phyloP scores from a whole-genome alignment of 768 basidiomycete species.

The Ramaria sp. region DNA sequence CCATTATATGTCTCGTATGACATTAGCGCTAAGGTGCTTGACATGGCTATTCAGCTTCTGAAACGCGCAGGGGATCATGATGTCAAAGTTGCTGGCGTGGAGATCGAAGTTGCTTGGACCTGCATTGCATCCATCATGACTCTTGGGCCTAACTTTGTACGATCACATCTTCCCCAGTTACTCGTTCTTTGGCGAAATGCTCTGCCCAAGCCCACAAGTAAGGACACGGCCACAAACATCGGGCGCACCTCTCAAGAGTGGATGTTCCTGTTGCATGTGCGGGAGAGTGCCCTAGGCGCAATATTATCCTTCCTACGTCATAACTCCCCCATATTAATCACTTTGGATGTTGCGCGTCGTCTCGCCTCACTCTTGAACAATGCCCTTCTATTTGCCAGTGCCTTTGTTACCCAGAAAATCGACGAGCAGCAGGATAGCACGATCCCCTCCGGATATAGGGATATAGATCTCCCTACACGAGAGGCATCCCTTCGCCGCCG shows the following conservation, averaged over 20 bases:
- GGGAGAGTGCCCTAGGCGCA: conserved; percentile 84
- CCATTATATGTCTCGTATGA: conserved; percentile 95
- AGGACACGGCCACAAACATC: conserved; percentile 53
- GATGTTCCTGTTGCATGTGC: conserved; percentile 82
- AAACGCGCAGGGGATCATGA: conserved; percentile 90
- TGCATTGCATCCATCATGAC: conserved; percentile 84
- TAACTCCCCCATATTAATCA: conserved; percentile 65
- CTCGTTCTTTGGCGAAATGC: conserved; percentile 97
- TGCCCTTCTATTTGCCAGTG: conserved; percentile 79
- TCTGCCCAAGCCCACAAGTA: conserved; percentile 86
- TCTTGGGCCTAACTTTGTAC: conserved; percentile 87
- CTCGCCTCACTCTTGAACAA: conserved; percentile 82
- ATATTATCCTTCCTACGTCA: conserved; percentile 80
- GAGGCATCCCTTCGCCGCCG: conserved; percentile 78
- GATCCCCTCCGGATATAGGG: conserved; percentile 21
- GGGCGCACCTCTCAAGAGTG: conserved; percentile 70
- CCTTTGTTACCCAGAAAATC: conserved; percentile 60
- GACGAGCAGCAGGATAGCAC: conserved; percentile 48
- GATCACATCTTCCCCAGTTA: conserved; percentile 85
- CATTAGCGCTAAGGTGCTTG: conserved; percentile 79
- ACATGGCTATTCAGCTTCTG: conserved; percentile 81
- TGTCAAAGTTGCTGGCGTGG: conserved; percentile 65
- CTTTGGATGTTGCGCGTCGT: conserved; percentile 83
- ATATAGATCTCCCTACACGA: conserved; percentile 56
- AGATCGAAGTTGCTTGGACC: conserved; percentile 93